phyloP scores from a whole-genome alignment of 2,329 filamentous ascomycete genomes.

The Taxawa tesnikishii region DNA sequence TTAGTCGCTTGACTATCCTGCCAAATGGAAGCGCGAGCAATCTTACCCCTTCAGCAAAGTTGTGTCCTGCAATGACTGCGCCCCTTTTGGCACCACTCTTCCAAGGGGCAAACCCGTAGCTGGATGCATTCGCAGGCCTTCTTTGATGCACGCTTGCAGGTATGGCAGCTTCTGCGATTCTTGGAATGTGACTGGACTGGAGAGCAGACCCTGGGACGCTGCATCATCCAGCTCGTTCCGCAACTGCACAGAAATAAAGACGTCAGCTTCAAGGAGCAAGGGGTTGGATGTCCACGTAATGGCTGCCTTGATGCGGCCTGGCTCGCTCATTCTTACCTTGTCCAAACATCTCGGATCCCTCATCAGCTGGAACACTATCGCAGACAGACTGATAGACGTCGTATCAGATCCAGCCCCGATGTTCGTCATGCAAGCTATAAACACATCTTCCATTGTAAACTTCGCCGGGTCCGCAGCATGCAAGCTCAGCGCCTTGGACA shows the following conservation, averaged over 20 bases:
- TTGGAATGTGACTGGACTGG: constrained; percentile 10
- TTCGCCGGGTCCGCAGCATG: no score
- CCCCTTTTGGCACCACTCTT: constrained; percentile 5
- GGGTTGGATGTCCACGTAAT: no score
- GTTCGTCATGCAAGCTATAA: no score
- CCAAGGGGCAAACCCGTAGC: constrained; percentile 11
- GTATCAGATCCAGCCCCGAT: constrained; percentile 24
- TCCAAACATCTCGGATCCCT: constrained; percentile 12
- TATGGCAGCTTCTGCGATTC: constrained; percentile 17
- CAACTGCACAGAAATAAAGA: no score
- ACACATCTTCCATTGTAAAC: no score
- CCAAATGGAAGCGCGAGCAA: no score
- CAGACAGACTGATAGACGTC: constrained; percentile 20
- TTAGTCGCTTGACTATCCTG: no score
- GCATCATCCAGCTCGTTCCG: constrained; percentile 6
- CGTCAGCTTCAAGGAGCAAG: no score
- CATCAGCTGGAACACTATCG: constrained; percentile 20
- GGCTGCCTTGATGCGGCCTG: no score
- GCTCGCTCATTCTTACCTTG: no score
- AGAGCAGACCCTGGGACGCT: constrained; percentile 1
- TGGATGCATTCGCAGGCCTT: constrained; percentile 18
- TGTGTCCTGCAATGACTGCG: constrained; percentile 18
- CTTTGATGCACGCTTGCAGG: constrained; percentile 18
- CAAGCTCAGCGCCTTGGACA: constrained; percentile 3
- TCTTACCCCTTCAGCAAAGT: constrained; percentile 36